phyloP scores from a whole-genome alignment of 139 green algal genomes.

The Penium margaritaceum region DNA sequence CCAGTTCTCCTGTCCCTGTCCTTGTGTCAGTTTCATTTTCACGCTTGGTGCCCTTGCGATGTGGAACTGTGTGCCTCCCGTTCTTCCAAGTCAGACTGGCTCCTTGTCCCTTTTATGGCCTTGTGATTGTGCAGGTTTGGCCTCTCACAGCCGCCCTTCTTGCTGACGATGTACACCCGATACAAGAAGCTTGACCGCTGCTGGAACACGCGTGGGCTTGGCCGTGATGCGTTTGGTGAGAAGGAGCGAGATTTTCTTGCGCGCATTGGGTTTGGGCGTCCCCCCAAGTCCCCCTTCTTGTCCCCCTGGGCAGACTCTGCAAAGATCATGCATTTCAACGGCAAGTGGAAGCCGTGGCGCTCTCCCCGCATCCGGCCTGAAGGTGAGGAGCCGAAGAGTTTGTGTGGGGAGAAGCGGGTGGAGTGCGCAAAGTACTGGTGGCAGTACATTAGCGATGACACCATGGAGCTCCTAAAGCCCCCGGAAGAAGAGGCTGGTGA shows the following conservation, averaged over 20 bases:
- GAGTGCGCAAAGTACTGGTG: slow-evolving; percentile 27
- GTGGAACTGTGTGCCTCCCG: no score
- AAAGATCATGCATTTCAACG: slow-evolving; percentile 37
- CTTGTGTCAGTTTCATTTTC: no score
- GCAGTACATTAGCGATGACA: no score
- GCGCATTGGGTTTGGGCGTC: slow-evolving; percentile 11
- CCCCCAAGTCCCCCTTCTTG: slow-evolving; percentile 18
- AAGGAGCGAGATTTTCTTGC: slow-evolving; percentile 14
- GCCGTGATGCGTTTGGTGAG: slow-evolving; percentile 21
- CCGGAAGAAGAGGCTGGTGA: no score
- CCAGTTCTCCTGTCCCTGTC: no score
- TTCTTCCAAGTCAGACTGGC: no score
- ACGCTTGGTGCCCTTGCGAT: no score
- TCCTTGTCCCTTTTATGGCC: slow-evolving; percentile 1
- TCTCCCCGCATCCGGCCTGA: not conserved
- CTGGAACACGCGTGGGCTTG: slow-evolving; percentile 34
- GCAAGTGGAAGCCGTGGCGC: slow-evolving; percentile 28
- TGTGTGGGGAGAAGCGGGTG: slow-evolving; percentile 13
- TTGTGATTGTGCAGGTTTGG: no score
- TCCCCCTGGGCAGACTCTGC: slow-evolving; percentile 15
- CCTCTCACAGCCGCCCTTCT: slow-evolving; percentile 25
- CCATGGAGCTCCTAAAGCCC: no score
- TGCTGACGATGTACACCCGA: slow-evolving; percentile 18
- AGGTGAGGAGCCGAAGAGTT: slow-evolving; percentile 3
- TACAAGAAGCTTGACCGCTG: slow-evolving; percentile 34